Conservation (phyloP, 768 basidiomycete genomes). For the Russula sp. region DNA sequence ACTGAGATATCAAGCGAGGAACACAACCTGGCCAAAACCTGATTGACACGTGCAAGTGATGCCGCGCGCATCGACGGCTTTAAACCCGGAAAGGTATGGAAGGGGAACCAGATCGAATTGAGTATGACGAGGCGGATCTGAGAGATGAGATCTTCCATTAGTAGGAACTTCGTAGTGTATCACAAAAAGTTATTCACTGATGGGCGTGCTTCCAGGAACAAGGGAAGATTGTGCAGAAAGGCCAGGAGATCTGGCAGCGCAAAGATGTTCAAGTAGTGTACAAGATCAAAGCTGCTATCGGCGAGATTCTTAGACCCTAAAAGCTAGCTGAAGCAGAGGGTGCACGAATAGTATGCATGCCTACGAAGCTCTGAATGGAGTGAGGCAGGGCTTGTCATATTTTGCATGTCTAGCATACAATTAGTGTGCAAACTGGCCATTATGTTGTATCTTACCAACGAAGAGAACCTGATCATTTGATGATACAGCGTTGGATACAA, state of each 20-base stretch:
- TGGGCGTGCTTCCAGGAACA: slow-evolving; percentile 40
- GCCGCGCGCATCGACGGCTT: slow-evolving; percentile 35
- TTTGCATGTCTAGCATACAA: slow-evolving; percentile 40
- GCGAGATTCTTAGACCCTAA: slow-evolving; percentile 27
- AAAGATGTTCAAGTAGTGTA: slow-evolving; percentile 41
- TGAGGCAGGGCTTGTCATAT: slow-evolving; percentile 37
- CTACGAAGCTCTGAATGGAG: slow-evolving; percentile 29
- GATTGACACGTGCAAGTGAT: slow-evolving; percentile 48
- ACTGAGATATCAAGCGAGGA: slow-evolving; percentile 31
- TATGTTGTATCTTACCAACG: slow-evolving; percentile 43
- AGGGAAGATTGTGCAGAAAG: slow-evolving; percentile 50
- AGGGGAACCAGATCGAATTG: slow-evolving; percentile 61
- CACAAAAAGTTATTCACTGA: slow-evolving; percentile 34
- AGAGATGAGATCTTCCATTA: slow-evolving; percentile 1
- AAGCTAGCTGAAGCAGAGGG: not conserved
- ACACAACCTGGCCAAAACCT: slow-evolving; percentile 45
- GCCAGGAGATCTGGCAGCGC: slow-evolving; percentile 50
- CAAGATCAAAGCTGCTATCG: slow-evolving; percentile 22
- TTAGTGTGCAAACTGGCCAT: slow-evolving; percentile 11
- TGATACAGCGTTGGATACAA: slow-evolving; percentile 45
- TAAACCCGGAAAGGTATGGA: slow-evolving; percentile 46
- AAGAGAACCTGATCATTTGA: slow-evolving; percentile 52
- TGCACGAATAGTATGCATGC: not conserved
- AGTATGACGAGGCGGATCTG: slow-evolving; percentile 59
- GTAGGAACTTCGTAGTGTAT: not conserved